Percentiles rank a stretch among this genome's conserved stretches.
phyloP scores from a whole-genome alignment of 306 rosid species.

The Fragaria vesca region DNA sequence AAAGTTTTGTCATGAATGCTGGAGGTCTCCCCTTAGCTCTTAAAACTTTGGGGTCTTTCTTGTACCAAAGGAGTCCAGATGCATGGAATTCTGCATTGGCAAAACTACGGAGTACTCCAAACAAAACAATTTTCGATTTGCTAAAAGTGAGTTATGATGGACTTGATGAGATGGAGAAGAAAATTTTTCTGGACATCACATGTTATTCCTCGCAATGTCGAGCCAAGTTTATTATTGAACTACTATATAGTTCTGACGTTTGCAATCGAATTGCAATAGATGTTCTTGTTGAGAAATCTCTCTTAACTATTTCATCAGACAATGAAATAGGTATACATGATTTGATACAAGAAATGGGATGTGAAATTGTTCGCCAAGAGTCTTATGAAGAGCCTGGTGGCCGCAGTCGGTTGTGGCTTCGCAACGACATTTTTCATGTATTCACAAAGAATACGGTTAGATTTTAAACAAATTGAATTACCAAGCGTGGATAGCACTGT shows the following conservation, averaged over 20 bases:
- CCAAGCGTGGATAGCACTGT: background rate
- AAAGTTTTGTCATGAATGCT: background rate
- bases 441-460: conserved; percentile 25
- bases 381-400: background rate
- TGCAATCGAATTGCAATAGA: conserved; percentile 20
- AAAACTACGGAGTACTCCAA: background rate
- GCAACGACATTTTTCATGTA: conserved; percentile 20
- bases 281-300: conserved; percentile 38
- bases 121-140: background rate
- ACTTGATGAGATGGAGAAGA: conserved; percentile 14
- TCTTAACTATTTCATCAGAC: conserved; percentile 12
- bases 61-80: background rate
- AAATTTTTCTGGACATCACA: conserved; percentile 20
- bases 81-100: background rate
- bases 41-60: conserved; percentile 1
- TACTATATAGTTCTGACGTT: background rate
- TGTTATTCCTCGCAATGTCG: too few relatives aligned
- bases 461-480: background rate
- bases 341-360: conserved; percentile 36
- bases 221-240: background rate
- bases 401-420: conserved; percentile 26
- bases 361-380: conserved; percentile 22
- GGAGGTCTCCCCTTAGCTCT: conserved; percentile 25
- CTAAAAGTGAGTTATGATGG: conserved; percentile 20
- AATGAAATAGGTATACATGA: conserved; percentile 25